Base-by-base conservation (phyloP, 129 eudicot species). In the Flaveria robusta region DNA sequence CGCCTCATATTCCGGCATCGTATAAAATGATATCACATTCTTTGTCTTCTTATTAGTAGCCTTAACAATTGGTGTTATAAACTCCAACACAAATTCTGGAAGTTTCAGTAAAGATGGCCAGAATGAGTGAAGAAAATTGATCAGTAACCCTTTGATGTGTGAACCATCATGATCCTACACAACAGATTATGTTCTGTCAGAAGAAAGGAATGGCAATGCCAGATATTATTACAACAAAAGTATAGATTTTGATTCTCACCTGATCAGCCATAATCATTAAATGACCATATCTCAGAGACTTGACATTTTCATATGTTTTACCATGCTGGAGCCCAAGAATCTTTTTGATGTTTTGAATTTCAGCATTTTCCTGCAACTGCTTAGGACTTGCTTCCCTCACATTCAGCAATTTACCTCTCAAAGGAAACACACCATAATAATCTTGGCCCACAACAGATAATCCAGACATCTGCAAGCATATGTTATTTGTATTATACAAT, bases 221-320 rank as follows among this genome's bases (percentile, higher is more conserved):
- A 11, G 9, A 22, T 16, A 50, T 14, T 23, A 23, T 43, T 1
- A 6, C 42, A 49, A 74, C 52, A 23, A 26, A 14, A 2, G 23
- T 39, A 60, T 1, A 8, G 42, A 64, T 13, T 13, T 71, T 15
- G 74, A 50, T 27, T 29, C n/a, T 54, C 13, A 88, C 98, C 97
- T 94, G 98, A 91, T 94, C 97, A 24, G 98, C 85, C 98, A 94
- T 94, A 16, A 94, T 91, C 98, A 94, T 94, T 79, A 94, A 74
- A 77, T 94, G 97, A 2, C 98, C 98, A 77, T 94, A 94, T 85
- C 97, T 80, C 46, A 94, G 67, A 9, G 90, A 83, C 83, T 91
- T 94, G 27, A 84, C 85, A 79, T 75, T 76, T 5, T 89, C 91
- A 80, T 94, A 94, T 22, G 45, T 62, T 86, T 86, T 85, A 0